Evolutionary conservation across 2,329 filamentous ascomycete species (phyloP), one percentile per base, ranked within the genome.

Genomic region (Epicoccum sorghinum): DNA sequence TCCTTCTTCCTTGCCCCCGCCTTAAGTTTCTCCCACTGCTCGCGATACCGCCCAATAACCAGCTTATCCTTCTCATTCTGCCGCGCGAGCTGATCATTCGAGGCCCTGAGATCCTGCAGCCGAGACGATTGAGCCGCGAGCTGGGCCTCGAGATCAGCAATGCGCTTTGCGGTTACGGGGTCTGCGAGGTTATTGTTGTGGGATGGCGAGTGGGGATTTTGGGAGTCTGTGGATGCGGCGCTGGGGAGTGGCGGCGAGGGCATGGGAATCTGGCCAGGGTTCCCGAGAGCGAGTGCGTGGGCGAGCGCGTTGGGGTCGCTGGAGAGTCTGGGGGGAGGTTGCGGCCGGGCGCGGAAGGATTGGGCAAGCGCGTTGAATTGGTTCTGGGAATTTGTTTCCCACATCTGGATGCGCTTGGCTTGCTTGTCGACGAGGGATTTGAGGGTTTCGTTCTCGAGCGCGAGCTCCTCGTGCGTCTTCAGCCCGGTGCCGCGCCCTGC

Each of bases 311-410:
- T 51, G 2, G 51, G 48, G 14, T 72, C 70, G 38, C 60, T 66
- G 29, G 61, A 50, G 24, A 58, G 7, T 56, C 47, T 7, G 57
- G 24, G 38, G 14, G 12, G 38, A 3, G 32, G 6, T 14, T 35
- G 46, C 2, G 52, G 52, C 3, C 71, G 62, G 9, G 55, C 79
- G 77, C 61, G 80, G 78, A 65, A 86, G 63, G 91, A 96, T 72
- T 97, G 91, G 12, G 93, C 90, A 30, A 98, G 83, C 3, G 91
- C 91, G 76, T 93, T 85, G 47, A 89, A 90, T 33, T 89, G 93
- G 59, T 88, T 91, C 75, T 98, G 95, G 0, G 92, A 91, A 65
- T 91, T 93, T 35, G 91, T 88, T 75, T 99, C 93, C 77, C 96
- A 99, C 58, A 92, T 89, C 66, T 95, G 90, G n/a, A 99, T 83